These are phyloP conservation scores for Fusarium aywerte DNA, from an alignment of 2,329 filamentous ascomycete species.

Conservation along the genomic window DNA sequence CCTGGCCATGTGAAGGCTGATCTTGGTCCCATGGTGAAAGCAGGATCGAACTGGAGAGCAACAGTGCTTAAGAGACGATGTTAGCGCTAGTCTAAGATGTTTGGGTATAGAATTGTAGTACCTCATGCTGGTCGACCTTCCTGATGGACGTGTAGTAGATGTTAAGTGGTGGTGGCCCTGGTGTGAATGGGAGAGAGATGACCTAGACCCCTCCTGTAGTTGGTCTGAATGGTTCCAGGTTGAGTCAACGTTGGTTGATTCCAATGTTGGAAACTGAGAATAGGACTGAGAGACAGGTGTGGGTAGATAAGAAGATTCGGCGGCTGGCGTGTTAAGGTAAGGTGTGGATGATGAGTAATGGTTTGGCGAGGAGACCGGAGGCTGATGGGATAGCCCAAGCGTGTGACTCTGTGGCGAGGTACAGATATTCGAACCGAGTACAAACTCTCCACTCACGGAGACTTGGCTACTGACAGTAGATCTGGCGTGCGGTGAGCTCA, in stretches of 20 bases:
- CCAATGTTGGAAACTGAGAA: constrained; percentile 41
- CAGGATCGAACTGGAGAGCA: constrained; percentile 62
- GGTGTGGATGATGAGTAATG: constrained; percentile 40
- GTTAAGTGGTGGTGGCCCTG: constrained; percentile 28
- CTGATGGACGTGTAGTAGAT: constrained; percentile 19
- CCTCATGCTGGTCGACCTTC: constrained; percentile 41
- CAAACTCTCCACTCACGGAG: constrained; percentile 38
- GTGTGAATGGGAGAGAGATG: constrained; percentile 34
- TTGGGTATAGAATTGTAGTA: constrained; percentile 10
- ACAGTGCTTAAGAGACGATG: constrained; percentile 53
- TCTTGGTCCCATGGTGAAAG: constrained; percentile 63
- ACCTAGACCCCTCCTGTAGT: constrained; percentile 33
- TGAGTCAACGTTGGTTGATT: constrained; percentile 37
- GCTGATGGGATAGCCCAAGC: constrained; percentile 36
- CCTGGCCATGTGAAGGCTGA: constrained; percentile 64
- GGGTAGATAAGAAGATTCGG: constrained; percentile 43
- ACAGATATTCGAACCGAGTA: constrained; percentile 38
- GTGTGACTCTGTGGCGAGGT: constrained; percentile 41
- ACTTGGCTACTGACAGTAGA: constrained; percentile 40
- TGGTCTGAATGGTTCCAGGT: constrained; percentile 40
- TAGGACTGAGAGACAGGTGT: constrained; percentile 43
- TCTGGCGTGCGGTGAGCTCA: constrained; percentile 46
- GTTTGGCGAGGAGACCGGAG: constrained; percentile 39
- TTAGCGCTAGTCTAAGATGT: constrained; percentile 20
- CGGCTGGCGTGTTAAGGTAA: constrained; percentile 40